These are phyloP conservation scores for Allium cepa DNA, from an alignment of 106 monocot species.

Conservation along the genomic window DNA sequence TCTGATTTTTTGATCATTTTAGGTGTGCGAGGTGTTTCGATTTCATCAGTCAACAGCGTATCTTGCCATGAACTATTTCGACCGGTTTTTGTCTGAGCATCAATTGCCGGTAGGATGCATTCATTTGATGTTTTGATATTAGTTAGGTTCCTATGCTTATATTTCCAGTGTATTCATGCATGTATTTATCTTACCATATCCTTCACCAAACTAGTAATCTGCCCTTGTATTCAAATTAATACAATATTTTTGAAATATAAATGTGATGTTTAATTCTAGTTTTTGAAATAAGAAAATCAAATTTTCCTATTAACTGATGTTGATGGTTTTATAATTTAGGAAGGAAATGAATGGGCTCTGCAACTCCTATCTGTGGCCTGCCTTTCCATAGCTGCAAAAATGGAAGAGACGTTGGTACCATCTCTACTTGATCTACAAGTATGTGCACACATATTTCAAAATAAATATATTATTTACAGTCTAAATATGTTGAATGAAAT, in stretches of 20 bases:
- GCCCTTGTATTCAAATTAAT: too few species aligned
- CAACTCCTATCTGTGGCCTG: constrained; percentile 80
- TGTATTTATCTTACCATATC: too few species aligned
- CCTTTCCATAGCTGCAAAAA: constrained; percentile 78
- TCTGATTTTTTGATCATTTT: constrained; percentile 1
- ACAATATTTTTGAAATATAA: too few species aligned
- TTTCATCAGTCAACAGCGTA: constrained; percentile 62
- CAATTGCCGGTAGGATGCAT: constrained; percentile 34
- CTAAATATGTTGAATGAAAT: too few species aligned
- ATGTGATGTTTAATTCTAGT: too few species aligned
- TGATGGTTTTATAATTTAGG: background rate
- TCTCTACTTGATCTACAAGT: constrained; percentile 73
- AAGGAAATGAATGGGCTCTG: constrained; percentile 54
- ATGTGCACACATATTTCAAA: background rate
- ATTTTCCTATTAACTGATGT: too few species aligned
- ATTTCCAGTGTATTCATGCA: too few species aligned
- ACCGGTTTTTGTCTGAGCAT: constrained; percentile 55
- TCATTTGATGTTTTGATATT: too few species aligned
- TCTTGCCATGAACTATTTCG: constrained; percentile 73
- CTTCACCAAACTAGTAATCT: too few species aligned
- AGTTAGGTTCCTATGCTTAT: too few species aligned
- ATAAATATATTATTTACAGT: background rate
- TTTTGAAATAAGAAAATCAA: too few species aligned
- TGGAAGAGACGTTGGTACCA: constrained; percentile 69
- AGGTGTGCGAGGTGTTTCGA: constrained; percentile 35